A percentile compares a stretch with the other conserved stretches of the same genome.
Conservation (phyloP, 108 stramenopile species). For the Skeletonema grethae region DNA sequence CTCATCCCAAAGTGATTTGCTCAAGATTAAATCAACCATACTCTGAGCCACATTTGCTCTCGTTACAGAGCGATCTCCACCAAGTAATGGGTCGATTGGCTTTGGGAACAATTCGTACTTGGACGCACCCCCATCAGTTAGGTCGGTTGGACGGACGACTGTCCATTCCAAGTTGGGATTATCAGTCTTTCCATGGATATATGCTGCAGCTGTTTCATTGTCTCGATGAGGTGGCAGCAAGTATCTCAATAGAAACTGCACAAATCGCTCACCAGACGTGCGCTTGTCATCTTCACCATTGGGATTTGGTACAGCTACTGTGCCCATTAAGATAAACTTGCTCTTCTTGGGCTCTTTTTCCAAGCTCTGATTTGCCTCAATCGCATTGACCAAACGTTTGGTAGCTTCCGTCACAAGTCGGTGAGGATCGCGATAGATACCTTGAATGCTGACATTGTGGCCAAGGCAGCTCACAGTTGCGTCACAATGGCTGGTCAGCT, state of each 20-base stretch:
- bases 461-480: constrained; percentile 58
- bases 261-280: constrained; percentile 30
- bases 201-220: constrained; percentile 60
- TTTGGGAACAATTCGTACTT: constrained; percentile 43
- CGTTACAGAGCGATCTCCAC: constrained; percentile 13
- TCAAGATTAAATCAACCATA: constrained; percentile 34
- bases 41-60: constrained; percentile 36
- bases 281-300: constrained; percentile 45
- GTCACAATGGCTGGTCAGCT: constrained; percentile 38
- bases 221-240: constrained; percentile 65
- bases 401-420: constrained; percentile 29
- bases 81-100: constrained; percentile 21
- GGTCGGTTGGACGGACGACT: constrained; percentile 62
- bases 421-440: constrained; percentile 45
- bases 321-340: constrained; percentile 66
- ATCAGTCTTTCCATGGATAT: constrained; percentile 27
- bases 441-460: constrained; percentile 42
- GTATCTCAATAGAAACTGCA: constrained; percentile 39
- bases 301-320: constrained; percentile 60
- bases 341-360: constrained; percentile 5
- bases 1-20: constrained; percentile 20
- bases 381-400: constrained; percentile 32
- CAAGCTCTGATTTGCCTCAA: constrained; percentile 6
- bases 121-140: constrained; percentile 35
- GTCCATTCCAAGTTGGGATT: constrained; percentile 44